These are phyloP conservation scores for Intubia oerlemansii DNA, from an alignment of 2,329 filamentous ascomycete species.

Conservation along the genomic window DNA sequence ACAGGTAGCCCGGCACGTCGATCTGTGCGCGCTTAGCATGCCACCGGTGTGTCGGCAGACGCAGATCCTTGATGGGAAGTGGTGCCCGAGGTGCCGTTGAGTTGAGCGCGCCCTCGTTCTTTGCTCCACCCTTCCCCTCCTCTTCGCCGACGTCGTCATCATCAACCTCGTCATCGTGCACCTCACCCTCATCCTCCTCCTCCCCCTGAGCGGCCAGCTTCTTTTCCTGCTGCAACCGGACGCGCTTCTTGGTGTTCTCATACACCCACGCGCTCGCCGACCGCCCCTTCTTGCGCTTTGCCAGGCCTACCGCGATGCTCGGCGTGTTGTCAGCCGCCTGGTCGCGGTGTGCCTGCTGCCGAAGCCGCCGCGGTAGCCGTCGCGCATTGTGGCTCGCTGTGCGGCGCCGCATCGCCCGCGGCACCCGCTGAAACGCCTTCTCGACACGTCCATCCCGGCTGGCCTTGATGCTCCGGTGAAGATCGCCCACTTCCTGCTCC, in stretches of 20 bases:
- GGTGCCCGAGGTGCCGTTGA: constrained; percentile 40
- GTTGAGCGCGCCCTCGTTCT: background rate
- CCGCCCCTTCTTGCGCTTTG: constrained; percentile 24
- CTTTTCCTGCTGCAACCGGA: constrained; percentile 8
- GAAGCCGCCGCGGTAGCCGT: constrained; percentile 60
- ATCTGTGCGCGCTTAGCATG: constrained; percentile 84
- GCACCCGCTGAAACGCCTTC: constrained; percentile 65
- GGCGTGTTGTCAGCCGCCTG: constrained; percentile 87
- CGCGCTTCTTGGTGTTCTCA: constrained; percentile 12
- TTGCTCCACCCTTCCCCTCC: constrained; percentile 10
- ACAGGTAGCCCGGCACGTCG: constrained; percentile 60
- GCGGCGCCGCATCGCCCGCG: constrained; percentile 60
- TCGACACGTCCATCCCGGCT: constrained; percentile 35
- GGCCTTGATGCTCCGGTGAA: constrained; percentile 63
- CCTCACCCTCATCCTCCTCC: background rate
- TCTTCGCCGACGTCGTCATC: constrained; percentile 11
- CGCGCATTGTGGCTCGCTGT: constrained; percentile 94
- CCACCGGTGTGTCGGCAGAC: constrained; percentile 87
- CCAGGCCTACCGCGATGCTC: constrained; percentile 31
- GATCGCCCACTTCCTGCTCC: constrained; percentile 70
- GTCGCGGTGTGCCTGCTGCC: constrained; percentile 44
- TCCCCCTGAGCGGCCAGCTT: constrained; percentile 3
- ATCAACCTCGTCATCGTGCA: background rate
- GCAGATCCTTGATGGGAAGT: constrained; percentile 73
- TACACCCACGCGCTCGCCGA: constrained; percentile 7